Evolutionary conservation across 495 filamentous ascomycete species (phyloP).

Genomic region (Corynascus novoguineensis): DNA sequence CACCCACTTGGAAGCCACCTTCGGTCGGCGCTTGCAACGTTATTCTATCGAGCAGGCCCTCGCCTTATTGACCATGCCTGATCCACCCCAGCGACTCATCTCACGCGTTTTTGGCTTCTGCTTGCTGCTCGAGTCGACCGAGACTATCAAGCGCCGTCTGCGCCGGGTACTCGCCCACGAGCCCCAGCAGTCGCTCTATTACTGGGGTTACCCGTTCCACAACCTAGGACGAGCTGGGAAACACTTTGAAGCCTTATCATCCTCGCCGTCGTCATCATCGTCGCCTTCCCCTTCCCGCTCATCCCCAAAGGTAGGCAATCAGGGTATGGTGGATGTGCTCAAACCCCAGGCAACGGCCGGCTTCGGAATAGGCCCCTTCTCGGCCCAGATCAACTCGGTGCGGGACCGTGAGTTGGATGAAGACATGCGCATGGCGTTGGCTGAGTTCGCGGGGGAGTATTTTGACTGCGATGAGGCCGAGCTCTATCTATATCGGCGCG

Average conservation of each 20-base stretch:
- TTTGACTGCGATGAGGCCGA: slow-evolving; percentile 70
- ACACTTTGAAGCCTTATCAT: no score
- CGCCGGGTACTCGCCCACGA: slow-evolving; percentile 35
- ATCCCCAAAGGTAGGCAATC: slow-evolving; percentile 27
- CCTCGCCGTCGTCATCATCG: no score
- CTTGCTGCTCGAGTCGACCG: slow-evolving; percentile 48
- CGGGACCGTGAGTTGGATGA: slow-evolving; percentile 30
- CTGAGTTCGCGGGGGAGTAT: slow-evolving; percentile 62
- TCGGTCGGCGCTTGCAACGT: slow-evolving; percentile 65
- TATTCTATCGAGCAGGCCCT: slow-evolving; percentile 58
- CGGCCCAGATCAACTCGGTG: slow-evolving; percentile 18
- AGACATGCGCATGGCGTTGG: slow-evolving; percentile 39
- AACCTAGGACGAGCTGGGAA: slow-evolving; percentile 65
- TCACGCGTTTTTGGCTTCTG: slow-evolving; percentile 62
- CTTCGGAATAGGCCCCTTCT: slow-evolving; percentile 41
- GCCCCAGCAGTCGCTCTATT: slow-evolving; percentile 48
- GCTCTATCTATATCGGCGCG: slow-evolving; percentile 56
- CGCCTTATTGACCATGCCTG: slow-evolving; percentile 52
- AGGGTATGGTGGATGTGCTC: slow-evolving; percentile 27
- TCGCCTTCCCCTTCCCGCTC: no score
- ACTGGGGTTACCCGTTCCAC: slow-evolving; percentile 58
- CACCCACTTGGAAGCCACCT: slow-evolving; percentile 59
- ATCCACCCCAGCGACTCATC: slow-evolving; percentile 45
- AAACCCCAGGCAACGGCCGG: slow-evolving; percentile 34
- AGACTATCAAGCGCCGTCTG: slow-evolving; percentile 46